Conservation (phyloP, 2,329 filamentous ascomycete species). For the Apiospora pterosperma region DNA sequence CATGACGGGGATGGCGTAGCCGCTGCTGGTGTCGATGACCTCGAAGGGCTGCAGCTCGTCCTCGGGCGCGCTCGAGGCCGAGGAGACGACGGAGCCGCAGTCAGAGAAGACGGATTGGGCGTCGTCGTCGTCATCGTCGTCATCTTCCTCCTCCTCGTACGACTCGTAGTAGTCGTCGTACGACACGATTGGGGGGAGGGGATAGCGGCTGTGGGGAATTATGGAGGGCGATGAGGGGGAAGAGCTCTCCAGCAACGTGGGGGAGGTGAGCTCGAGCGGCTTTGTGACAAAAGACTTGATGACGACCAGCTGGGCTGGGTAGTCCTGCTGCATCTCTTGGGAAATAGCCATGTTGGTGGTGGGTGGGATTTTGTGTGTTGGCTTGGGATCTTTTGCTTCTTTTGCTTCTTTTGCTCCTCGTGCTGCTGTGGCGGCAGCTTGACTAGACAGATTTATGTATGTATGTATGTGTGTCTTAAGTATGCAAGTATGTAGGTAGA, state of each 20-base stretch:
- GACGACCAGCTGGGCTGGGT: not conserved
- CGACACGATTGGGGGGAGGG: not conserved
- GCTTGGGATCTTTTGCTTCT: too few relatives aligned
- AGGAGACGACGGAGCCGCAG: conserved; percentile 11
- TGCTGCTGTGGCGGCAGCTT: not conserved
- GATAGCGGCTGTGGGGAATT: not conserved
- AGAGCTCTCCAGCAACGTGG: not conserved
- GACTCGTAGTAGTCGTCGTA: not conserved
- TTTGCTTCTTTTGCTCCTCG: too few relatives aligned
- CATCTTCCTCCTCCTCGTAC: not conserved
- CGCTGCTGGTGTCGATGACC: conserved; percentile 18
- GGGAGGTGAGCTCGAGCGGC: not conserved
- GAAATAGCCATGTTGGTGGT: not conserved
- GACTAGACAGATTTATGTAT: not conserved
- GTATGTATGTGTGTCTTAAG: not conserved
- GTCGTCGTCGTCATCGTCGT: conserved; percentile 9
- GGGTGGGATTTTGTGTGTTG: not conserved
- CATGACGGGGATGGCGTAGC: conserved; percentile 21
- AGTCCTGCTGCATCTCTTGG: not conserved
- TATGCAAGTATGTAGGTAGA: not conserved
- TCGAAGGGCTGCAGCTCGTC: conserved; percentile 14
- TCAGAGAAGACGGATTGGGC: conserved; percentile 18
- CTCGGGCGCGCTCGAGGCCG: conserved; percentile 19
- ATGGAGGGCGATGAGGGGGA: not conserved
- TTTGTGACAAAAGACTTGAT: not conserved